phyloP scores from a whole-genome alignment of 139 green algal species.

The Tetraselmis striata region DNA sequence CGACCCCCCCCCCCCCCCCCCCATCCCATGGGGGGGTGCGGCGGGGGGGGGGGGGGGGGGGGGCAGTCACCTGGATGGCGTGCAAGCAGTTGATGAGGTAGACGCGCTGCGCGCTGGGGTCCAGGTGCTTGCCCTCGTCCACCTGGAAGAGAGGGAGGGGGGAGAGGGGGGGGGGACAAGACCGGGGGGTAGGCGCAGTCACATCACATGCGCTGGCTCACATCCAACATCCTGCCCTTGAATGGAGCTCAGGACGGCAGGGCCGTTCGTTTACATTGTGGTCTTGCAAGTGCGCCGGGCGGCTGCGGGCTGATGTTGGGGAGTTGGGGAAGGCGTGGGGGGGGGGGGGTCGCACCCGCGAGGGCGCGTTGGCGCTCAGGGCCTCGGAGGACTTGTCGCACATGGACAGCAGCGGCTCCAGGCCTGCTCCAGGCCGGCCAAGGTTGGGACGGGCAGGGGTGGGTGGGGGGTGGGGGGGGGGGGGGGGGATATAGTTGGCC shows the following conservation, averaged over 20 bases:
- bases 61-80: conserved; percentile 17
- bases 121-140: conserved; percentile 38
- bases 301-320: no score
- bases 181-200: neutral
- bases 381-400: conserved; percentile 25
- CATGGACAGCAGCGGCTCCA: neutral
- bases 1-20: neutral
- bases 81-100: conserved; percentile 76
- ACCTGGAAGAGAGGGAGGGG: no score
- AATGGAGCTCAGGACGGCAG: no score
- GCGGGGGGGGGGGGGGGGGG: neutral
- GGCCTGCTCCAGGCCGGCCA: neutral
- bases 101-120: conserved; percentile 44
- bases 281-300: no score
- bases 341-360: conserved; percentile 11
- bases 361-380: conserved; percentile 37
- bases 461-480: neutral
- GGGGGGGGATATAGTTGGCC: neutral
- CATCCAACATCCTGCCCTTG: no score
- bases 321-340: no score
- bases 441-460: neutral
- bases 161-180: neutral
- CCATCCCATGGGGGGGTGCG: neutral
- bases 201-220: no score
- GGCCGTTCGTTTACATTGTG: no score